These are phyloP conservation scores for Pythium folliculosum DNA, from an alignment of 352 stramenopile genomes.

Conservation along the genomic window DNA sequence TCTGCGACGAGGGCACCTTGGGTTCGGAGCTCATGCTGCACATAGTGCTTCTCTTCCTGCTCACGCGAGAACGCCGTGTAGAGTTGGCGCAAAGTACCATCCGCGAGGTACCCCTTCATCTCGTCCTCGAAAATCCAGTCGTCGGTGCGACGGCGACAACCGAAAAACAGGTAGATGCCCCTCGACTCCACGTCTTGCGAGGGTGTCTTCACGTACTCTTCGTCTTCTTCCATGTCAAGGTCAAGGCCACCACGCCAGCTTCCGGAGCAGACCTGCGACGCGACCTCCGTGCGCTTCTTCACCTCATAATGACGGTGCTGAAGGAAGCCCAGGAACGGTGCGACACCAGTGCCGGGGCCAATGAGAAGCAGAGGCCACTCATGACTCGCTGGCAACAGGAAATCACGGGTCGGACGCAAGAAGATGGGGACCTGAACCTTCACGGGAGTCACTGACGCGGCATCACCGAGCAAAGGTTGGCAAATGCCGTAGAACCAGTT, in stretches of 20 bases:
- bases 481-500: slow-evolving; percentile 62
- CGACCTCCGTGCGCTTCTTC: slow-evolving; percentile 15
- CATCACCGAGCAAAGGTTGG: slow-evolving; percentile 38
- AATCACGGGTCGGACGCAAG: slow-evolving; percentile 88
- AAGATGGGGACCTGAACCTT: slow-evolving; percentile 83
- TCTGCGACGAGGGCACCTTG: slow-evolving; percentile 68
- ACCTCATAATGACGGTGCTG: slow-evolving; percentile 75
- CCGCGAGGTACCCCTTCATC: slow-evolving; percentile 71
- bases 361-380: slow-evolving; percentile 93
- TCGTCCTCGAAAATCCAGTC: slow-evolving; percentile 94
- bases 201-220: slow-evolving; percentile 33
- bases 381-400: slow-evolving; percentile 83
- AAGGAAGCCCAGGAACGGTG: slow-evolving; percentile 96
- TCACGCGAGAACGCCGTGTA: slow-evolving; percentile 93
- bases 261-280: slow-evolving; percentile 53
- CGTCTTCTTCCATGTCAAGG: slow-evolving; percentile 47
- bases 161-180: slow-evolving; percentile 93
- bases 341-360: slow-evolving; percentile 94
- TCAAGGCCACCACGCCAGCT: slow-evolving; percentile 77
- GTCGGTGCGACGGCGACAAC: slow-evolving; percentile 84
- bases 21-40: slow-evolving; percentile 85
- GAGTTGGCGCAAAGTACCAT: slow-evolving; percentile 80
- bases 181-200: slow-evolving; percentile 38
- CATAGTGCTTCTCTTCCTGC: slow-evolving; percentile 91
- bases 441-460: background rate